These are phyloP conservation scores for Cenchrus fungigraminus DNA, from an alignment of 176 grass and related monocot genomes.

Conservation along the genomic window DNA sequence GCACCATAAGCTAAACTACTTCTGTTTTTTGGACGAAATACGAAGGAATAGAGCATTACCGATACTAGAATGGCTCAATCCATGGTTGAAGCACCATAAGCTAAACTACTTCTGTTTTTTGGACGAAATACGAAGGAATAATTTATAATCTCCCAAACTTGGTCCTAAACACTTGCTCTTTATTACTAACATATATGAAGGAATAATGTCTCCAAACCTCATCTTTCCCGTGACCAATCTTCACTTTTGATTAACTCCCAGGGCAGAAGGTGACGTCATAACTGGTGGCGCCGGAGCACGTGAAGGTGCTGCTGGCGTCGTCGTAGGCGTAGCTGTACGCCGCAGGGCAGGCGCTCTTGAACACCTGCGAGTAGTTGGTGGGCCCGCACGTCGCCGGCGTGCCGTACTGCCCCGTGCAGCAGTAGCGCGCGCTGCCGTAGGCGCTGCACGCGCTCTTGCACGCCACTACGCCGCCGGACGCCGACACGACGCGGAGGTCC, in stretches of 20 bases:
- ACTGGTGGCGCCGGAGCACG: conserved; percentile 51
- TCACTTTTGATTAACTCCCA: background rate
- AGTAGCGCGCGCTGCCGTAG: conserved; percentile 60
- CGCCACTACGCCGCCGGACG: conserved; percentile 42
- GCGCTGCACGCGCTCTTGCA: conserved; percentile 67
- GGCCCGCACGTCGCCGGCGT: conserved; percentile 52
- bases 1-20: background rate
- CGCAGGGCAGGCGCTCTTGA: conserved; percentile 65
- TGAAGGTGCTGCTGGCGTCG: conserved; percentile 72
- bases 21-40: background rate
- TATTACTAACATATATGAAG: background rate
- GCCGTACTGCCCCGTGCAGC: conserved; percentile 64
- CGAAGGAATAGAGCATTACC: too few relatives aligned
- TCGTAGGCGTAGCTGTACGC: conserved; percentile 80
- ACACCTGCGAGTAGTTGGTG: conserved; percentile 63
- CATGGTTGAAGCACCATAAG: background rate
- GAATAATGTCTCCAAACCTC: background rate
- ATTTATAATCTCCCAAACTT: background rate
- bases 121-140: background rate
- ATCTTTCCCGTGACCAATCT: background rate
- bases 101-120: background rate
- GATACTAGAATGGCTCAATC: too few relatives aligned
- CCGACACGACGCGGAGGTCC: conserved; percentile 48
- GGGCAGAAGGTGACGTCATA: conserved; percentile 78
- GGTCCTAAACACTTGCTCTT: background rate